These are phyloP conservation scores for Coemansia nantahalensis DNA, from an alignment of 192 early-diverging fungal genomes.

Conservation along the genomic window DNA sequence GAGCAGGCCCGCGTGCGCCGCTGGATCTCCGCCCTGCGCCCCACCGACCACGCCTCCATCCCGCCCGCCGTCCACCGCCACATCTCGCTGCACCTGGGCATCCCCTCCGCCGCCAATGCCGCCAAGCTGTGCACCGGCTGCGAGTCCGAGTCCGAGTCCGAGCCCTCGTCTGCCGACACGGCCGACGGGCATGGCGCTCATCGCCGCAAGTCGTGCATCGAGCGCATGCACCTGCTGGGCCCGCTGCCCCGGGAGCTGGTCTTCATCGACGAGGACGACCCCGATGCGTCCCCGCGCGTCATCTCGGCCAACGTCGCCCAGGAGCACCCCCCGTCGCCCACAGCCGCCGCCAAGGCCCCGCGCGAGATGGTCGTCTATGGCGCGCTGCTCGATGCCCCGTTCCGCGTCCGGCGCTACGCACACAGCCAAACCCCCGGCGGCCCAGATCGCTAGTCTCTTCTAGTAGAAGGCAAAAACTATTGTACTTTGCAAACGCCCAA, in stretches of 20 bases:
- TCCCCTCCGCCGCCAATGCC: background rate
- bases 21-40: constrained; percentile 16
- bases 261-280: constrained; percentile 24
- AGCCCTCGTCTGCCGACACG: too few relatives aligned
- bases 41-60: background rate
- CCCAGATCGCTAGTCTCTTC: too few relatives aligned
- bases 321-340: background rate
- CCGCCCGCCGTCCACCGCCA: background rate
- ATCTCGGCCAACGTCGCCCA: constrained; percentile 13
- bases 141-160: too few relatives aligned
- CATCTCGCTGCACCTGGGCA: constrained; percentile 1
- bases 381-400: constrained; percentile 26
- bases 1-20: constrained; percentile 20
- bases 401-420: constrained; percentile 34
- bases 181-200: background rate
- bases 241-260: constrained; percentile 24
- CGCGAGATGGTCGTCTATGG: constrained; percentile 28
- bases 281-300: constrained; percentile 7
- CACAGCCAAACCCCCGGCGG: too few relatives aligned
- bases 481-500: too few relatives aligned
- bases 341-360: background rate
- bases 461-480: too few relatives aligned
- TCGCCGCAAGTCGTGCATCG: constrained; percentile 9
- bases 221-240: constrained; percentile 9
- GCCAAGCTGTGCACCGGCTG: background rate